Base-by-base conservation (phyloP, 2,329 filamentous ascomycete genomes). In the Colletotrichum coccodes region DNA sequence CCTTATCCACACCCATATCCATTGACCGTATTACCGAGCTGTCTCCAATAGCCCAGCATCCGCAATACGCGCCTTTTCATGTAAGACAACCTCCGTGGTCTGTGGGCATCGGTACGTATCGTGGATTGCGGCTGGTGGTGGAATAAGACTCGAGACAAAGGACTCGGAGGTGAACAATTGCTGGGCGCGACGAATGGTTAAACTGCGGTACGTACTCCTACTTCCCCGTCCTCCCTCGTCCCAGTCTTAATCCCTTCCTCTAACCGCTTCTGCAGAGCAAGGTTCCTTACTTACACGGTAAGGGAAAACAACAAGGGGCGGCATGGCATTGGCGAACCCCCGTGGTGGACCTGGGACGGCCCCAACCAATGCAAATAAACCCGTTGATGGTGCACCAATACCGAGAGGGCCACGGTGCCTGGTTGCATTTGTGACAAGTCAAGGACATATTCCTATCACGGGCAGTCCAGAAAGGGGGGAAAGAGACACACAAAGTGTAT, bases 181-280 rank as follows among this genome's bases (percentile, higher is more conserved):
- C 38, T 30, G 49, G 38, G 62, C 38, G 62, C 62, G 57, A 36
- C 47, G 38, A 36, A 34, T 52, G 21, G 16, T 64, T 44, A 64
- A 60, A 52, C 54, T n/a, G 36, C 46, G 56, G 23, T 50, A 64
- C 54, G 54, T 59, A 52, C 34, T n/a, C n/a, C n/a, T n/a, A n/a
- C n/a, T n/a, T 40, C n/a, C 50, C 32, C 34, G 21, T 26, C 36
- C 53, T 21, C 18, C 38, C 40, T 32, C 12, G 34, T 38, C 46
- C 42, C 53, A 44, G 26, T 32, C 46, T 30, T 28, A 30, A 36
- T 59, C 49, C 49, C 63, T 21, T 54, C 49, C 57, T 30, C 49
- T 34, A 34, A 23, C 38, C 26, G 34, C n/a, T 58, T 28, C 36
- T 52, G 54, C 62, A 64, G 16, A 23, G 62, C 54, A 28, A 52